phyloP scores from a whole-genome alignment of 306 rosid species.

The Phaseolus lunatus region DNA sequence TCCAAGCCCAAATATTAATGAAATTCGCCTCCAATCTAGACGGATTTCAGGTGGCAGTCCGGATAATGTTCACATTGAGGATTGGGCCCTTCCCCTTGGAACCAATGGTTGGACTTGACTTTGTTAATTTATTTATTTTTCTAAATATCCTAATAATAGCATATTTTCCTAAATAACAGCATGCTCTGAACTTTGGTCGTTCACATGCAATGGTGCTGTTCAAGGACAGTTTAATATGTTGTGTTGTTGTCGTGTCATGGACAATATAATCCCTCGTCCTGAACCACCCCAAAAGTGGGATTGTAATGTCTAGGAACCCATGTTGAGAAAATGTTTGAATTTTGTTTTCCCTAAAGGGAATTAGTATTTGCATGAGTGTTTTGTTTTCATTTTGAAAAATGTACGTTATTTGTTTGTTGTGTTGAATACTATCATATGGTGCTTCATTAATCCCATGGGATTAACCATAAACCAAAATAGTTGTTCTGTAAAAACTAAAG shows the following conservation, averaged over 20 bases:
- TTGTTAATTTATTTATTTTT: slow-evolving; percentile 37
- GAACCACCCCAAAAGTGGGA: not conserved
- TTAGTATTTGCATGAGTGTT: not conserved
- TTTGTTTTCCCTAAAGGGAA: not conserved
- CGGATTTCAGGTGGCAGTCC: slow-evolving; percentile 54
- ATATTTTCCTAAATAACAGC: slow-evolving; percentile 15
- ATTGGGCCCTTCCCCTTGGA: slow-evolving; percentile 69
- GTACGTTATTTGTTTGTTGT: not conserved
- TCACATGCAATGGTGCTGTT: slow-evolving; percentile 39
- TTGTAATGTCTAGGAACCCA: slow-evolving; percentile 18
- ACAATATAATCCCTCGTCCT: not conserved
- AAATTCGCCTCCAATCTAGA: slow-evolving; percentile 51
- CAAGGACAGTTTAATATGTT: slow-evolving; percentile 23
- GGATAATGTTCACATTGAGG: slow-evolving; percentile 53
- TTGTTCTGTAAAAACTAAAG: not conserved
- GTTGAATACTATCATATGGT: not conserved
- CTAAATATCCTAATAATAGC: slow-evolving; percentile 19
- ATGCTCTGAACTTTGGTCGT: slow-evolving; percentile 44
- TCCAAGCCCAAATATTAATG: slow-evolving; percentile 70
- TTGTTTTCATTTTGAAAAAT: not conserved
- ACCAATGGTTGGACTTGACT: slow-evolving; percentile 67
- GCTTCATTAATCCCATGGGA: not conserved
- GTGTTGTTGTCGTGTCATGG: slow-evolving; percentile 24
- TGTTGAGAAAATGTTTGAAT: slow-evolving; percentile 1
- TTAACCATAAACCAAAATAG: slow-evolving; percentile 3